Percentiles rank a stretch among this genome's conserved stretches.
Evolutionary conservation across 352 stramenopile genomes (phyloP).

Genomic region (Pythium insidiosum): DNA sequence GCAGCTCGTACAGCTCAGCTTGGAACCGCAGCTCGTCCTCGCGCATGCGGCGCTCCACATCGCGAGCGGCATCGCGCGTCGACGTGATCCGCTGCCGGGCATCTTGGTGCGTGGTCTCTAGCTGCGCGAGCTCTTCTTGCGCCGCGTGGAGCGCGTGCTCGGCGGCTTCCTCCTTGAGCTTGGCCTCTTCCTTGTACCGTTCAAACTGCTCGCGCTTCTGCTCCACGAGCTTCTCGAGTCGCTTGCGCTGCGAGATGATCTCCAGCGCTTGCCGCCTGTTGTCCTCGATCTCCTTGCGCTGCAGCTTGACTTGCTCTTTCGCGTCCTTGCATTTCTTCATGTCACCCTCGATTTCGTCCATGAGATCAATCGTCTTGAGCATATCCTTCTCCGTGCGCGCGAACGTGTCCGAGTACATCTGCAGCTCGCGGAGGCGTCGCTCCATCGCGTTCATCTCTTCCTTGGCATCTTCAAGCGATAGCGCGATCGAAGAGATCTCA

Average conservation of each 20-base stretch:
- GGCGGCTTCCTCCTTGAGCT: constrained; percentile 49
- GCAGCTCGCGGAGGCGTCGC: constrained; percentile 40
- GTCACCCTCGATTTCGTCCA: constrained; percentile 56
- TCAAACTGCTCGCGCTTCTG: constrained; percentile 66
- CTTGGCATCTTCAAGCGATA: constrained; percentile 63
- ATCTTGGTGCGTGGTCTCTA: constrained; percentile 36
- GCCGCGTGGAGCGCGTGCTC: constrained; percentile 43
- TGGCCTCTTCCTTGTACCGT: constrained; percentile 51
- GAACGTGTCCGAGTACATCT: constrained; percentile 60
- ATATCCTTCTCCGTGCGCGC: constrained; percentile 62
- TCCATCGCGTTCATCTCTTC: constrained; percentile 61
- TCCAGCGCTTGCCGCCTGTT: constrained; percentile 38
- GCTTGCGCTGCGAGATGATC: constrained; percentile 56
- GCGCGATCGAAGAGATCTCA: constrained; percentile 47
- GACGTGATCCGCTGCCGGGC: constrained; percentile 44
- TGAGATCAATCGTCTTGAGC: constrained; percentile 44
- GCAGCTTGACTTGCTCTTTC: constrained; percentile 63
- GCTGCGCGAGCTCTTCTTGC: constrained; percentile 42
- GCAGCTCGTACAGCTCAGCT: constrained; percentile 51
- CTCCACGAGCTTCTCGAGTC: constrained; percentile 56
- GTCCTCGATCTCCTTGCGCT: constrained; percentile 41
- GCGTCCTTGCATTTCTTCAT: constrained; percentile 56
- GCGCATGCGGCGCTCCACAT: constrained; percentile 57
- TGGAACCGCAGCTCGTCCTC: constrained; percentile 58
- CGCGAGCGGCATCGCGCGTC: constrained; percentile 38